Evolutionary conservation across 768 basidiomycete genomes (phyloP), one percentile per base, ranked within the genome.

Genomic region (Royoungia palumana): DNA sequence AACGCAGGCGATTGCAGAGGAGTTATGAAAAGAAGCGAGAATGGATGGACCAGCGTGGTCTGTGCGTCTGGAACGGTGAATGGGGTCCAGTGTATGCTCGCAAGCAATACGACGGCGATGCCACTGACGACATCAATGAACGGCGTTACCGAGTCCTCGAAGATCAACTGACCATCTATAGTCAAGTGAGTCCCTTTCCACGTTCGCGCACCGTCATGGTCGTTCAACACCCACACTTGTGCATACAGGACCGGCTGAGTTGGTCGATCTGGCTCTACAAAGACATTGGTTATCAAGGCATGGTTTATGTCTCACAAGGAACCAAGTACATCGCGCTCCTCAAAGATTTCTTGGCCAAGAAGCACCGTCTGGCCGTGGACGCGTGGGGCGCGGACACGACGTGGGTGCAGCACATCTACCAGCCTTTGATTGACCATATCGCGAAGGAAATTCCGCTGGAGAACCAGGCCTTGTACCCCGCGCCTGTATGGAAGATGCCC

Each of bases 261-360:
- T 90, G 87, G 88, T 83, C 84, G 1, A 92, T 91, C 71, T 92
- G 90, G 90, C 69, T 89, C 17, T 92, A 87, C 78, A 92, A 87
- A 58, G 85, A 88, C 58, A 85, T 87, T 56, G 87, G 87, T n/a
- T 86, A 85, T 75, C 85, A 89, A 69, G 89, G 89, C 32, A 89
- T 91, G 87, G 83, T 87, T 24, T 79, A 87, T 66, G 73, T 83
- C 57, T 76, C 78, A n/a, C 74, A 72, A 12, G 78, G 82, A 13
- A 82, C 87, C 4, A 75, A 85, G 4, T 92, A 89, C 70, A 83
- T 84, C 75, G 78, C 70, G 42, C 78, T 85, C 42, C 77, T 92
- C 70, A 68, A 72, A 40, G 72, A 78, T 27, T 89, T 89, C 72
- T 75, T 89, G 44, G 78, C 75, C 44, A 89, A 85, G 72, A 91